Conservation (phyloP, 2,329 filamentous ascomycete species). For the Fusarium vanettenii region DNA sequence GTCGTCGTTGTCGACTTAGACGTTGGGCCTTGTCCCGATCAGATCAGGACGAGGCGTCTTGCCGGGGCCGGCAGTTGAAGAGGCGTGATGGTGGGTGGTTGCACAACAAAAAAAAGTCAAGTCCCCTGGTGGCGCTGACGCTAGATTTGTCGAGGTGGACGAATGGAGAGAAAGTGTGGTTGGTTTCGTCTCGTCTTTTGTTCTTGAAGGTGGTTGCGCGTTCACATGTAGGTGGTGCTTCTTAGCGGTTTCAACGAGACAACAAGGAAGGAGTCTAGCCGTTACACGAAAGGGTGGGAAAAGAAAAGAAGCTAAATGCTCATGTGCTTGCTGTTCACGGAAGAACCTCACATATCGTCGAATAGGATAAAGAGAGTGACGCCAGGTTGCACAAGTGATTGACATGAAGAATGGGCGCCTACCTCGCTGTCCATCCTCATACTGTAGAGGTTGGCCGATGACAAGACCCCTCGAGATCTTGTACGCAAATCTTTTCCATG, state of each 20-base stretch:
- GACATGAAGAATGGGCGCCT: neutral
- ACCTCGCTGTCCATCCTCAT: conserved; percentile 3
- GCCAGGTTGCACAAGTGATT: neutral
- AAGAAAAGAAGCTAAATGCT: conserved; percentile 9
- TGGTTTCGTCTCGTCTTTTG: conserved; percentile 29
- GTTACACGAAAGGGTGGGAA: conserved; percentile 9
- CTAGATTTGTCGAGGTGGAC: conserved; percentile 25
- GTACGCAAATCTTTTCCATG: conserved; percentile 37
- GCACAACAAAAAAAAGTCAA: conserved; percentile 1
- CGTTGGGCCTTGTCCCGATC: neutral
- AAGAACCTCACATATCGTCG: neutral
- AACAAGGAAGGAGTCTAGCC: conserved; percentile 14
- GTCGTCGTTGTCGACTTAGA: neutral
- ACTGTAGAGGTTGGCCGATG: conserved; percentile 17
- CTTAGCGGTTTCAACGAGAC: conserved; percentile 17
- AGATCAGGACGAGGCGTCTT: neutral
- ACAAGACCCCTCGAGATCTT: conserved; percentile 30
- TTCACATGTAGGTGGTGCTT: conserved; percentile 10
- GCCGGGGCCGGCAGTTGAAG: conserved; percentile 2
- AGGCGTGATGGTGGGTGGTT: neutral
- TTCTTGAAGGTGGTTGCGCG: conserved; percentile 17
- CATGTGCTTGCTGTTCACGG: neutral
- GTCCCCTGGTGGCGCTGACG: conserved; percentile 27
- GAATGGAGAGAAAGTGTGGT: conserved; percentile 13
- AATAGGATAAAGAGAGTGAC: conserved; percentile 12